Base-by-base conservation (phyloP, 1,139 yeast genomes). In the Candida neerlandica region DNA sequence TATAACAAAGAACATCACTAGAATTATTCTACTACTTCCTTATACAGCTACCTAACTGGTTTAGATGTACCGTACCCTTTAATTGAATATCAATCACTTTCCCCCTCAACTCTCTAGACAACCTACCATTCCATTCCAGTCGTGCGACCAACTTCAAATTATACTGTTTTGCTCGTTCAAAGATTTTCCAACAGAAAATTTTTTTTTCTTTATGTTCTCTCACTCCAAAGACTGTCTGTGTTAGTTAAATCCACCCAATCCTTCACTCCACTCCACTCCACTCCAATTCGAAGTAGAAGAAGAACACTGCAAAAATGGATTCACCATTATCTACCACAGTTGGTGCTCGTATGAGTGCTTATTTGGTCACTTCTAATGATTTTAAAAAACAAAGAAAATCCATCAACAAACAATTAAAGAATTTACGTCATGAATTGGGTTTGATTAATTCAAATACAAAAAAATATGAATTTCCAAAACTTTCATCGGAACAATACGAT, bases 391-490 rank as follows among this genome's bases (percentile, higher is more conserved):
- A 80, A 55, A 72, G 85, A 61, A 68, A 67, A 48, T 65, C 72
- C 50, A 56, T 76, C 47, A 76, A 74, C 54, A 78, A 80, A 56
- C 71, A 75, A 50, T 65, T 86, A 43, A 77, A 78, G 39, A 78
- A 78, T 53, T 69, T 84, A 52, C 86, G 89, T 61, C 82, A 77
- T 51, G 78, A 78, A 19, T 70, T 86, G 52, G 73, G 73, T 45
- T 68, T 86, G 51, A 80, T 82, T 54, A 80, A 84, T 16, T 77
- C 75, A 54, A 85, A 83, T 61, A 81, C 88, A 37, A 80, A 75
- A 58, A 71, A 81, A 57, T 84, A 81, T 64, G 64, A 63, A 47
- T 65, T 69, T 5, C 65, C 76, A 39, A 64, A 69, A 26, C 74
- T 85, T 39, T 59, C 74, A 2, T 51, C 65, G 0, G 80, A 71